These are phyloP conservation scores for Trichoderma oligosporum DNA, from an alignment of 2,329 filamentous ascomycete genomes.

Conservation along the genomic window DNA sequence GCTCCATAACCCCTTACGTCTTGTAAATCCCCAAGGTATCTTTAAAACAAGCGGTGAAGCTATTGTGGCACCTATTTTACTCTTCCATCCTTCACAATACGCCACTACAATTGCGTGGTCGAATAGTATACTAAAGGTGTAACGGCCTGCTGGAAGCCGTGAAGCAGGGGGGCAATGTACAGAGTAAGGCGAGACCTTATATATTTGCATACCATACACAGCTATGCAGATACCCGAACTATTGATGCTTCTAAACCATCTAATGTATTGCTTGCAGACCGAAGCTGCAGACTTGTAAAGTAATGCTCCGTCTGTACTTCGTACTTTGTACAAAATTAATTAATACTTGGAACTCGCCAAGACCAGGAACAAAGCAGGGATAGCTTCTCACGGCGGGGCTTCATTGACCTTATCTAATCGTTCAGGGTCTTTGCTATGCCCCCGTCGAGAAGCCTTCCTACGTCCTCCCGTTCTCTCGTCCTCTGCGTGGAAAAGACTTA, in stretches of 20 bases:
- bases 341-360: neutral
- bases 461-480: neutral
- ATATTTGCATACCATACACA: neutral
- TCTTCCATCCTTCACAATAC: neutral
- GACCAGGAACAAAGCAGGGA: neutral
- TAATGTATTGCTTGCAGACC: constrained; percentile 3
- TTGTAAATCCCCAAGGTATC: no score
- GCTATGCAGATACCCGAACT: neutral
- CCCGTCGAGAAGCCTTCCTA: neutral
- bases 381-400: neutral
- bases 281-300: neutral
- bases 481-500: neutral
- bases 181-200: no score
- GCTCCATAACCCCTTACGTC: neutral
- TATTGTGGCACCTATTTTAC: neutral
- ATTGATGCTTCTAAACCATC: neutral
- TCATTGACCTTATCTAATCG: constrained; percentile 1
- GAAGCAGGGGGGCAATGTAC: neutral
- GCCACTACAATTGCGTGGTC: neutral
- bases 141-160: neutral
- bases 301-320: neutral
- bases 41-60: constrained; percentile 9
- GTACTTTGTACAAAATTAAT: neutral
- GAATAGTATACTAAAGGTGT: neutral
- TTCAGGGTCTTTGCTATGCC: constrained; percentile 13